A percentile compares a stretch with the other conserved stretches of the same genome.
Evolutionary conservation across 202 grass and related monocot genomes (phyloP).

Genomic region (Setaria italica): DNA sequence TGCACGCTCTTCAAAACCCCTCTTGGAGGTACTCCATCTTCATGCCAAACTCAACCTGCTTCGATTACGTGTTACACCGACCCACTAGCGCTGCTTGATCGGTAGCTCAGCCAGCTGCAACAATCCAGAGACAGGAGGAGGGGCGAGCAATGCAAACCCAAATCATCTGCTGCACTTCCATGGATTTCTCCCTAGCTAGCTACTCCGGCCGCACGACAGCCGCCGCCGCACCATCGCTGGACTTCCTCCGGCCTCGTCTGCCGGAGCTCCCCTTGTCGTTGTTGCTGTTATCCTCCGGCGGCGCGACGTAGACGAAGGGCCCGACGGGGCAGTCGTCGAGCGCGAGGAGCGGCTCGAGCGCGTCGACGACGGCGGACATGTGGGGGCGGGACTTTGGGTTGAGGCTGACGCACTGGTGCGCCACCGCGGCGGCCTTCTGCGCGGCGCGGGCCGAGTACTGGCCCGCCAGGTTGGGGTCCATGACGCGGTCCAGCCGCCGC

Average conservation of each 20-base stretch:
- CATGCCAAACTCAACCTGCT: background rate
- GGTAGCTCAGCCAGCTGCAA: background rate
- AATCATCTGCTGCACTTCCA: background rate
- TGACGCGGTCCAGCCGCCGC: slow-evolving; percentile 65
- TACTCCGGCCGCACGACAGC: slow-evolving; percentile 25
- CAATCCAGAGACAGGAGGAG: background rate
- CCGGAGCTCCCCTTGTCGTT: background rate
- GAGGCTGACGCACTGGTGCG: slow-evolving; percentile 71
- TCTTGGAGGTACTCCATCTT: background rate
- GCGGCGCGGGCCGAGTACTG: slow-evolving; percentile 71
- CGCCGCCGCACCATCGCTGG: background rate
- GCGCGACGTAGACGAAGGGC: slow-evolving; percentile 70
- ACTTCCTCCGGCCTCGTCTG: slow-evolving; percentile 34
- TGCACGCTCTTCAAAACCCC: too few relatives aligned
- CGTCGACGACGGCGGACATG: slow-evolving; percentile 77
- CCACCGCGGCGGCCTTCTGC: slow-evolving; percentile 60
- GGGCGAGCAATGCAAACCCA: background rate
- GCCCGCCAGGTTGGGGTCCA: slow-evolving; percentile 65
- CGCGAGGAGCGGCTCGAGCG: slow-evolving; percentile 73
- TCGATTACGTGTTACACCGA: background rate
- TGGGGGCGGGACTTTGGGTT: slow-evolving; percentile 73
- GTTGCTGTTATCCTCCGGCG: background rate
- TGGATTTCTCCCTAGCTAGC: background rate
- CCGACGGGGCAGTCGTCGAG: slow-evolving; percentile 62
- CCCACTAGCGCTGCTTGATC: background rate